These are phyloP conservation scores for Cutaneotrichosporon dermatis DNA, from an alignment of 1,284 basidiomycete genomes.

Conservation along the genomic window DNA sequence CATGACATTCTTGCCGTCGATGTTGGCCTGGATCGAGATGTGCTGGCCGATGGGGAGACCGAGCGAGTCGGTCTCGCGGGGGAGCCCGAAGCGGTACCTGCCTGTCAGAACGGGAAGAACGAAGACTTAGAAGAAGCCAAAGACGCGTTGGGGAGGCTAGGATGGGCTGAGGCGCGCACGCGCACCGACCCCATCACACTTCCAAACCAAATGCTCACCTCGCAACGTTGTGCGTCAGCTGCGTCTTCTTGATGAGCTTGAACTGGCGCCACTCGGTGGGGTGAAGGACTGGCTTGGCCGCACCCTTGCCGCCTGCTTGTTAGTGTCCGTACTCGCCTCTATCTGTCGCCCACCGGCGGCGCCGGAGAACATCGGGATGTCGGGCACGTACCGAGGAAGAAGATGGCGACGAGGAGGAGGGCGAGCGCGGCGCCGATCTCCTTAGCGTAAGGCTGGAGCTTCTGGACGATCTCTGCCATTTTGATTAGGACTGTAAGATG, in stretches of 20 bases:
- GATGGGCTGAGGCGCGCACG: too few relatives aligned
- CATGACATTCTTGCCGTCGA: constrained; percentile 84
- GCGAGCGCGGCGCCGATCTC: constrained; percentile 21
- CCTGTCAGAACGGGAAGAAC: too few relatives aligned
- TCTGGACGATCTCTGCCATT: constrained; percentile 7
- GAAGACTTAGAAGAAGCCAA: too few relatives aligned
- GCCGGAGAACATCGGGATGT: background rate
- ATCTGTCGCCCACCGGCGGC: background rate
- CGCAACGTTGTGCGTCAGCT: constrained; percentile 91
- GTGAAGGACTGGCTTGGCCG: constrained; percentile 31
- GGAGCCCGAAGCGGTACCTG: constrained; percentile 89
- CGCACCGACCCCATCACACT: too few relatives aligned
- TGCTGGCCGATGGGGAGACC: constrained; percentile 97
- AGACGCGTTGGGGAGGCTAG: too few relatives aligned
- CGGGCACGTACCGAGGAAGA: constrained; percentile 11
- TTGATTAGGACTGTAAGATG: background rate
- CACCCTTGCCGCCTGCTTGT: constrained; percentile 1
- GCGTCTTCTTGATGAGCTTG: constrained; percentile 72
- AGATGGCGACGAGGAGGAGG: constrained; percentile 19
- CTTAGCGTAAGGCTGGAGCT: constrained; percentile 22
- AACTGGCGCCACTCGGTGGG: constrained; percentile 68
- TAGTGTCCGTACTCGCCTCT: background rate
- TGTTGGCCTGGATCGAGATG: constrained; percentile 85
- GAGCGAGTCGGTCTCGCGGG: constrained; percentile 68
- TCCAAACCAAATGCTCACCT: constrained; percentile 55